Evolutionary conservation across 257 asterid genomes (phyloP).

Genomic region (Knoxia roxburghii): DNA sequence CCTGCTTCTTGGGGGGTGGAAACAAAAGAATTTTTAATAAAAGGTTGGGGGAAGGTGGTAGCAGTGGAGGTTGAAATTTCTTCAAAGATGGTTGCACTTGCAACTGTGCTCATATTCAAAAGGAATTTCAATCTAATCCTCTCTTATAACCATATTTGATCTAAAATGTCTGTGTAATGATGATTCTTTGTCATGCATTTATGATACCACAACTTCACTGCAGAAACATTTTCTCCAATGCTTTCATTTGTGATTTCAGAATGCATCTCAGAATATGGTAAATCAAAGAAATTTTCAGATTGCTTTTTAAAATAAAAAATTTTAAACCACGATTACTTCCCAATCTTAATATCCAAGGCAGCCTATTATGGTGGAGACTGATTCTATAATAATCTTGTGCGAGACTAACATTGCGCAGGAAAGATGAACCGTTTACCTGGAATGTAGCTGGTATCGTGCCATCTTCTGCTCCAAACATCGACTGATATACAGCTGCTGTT

Average conservation of each 20-base stretch:
- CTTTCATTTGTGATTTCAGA: too few species aligned
- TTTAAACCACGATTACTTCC: neutral
- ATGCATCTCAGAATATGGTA: neutral
- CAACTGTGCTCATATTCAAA: too few species aligned
- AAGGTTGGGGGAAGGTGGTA: neutral
- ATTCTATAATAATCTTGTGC: neutral
- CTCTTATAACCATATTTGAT: too few species aligned
- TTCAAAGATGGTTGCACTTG: neutral
- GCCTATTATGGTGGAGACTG: neutral
- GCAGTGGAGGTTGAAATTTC: neutral
- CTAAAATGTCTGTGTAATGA: too few species aligned
- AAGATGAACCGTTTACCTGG: constrained; percentile 45
- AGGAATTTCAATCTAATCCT: too few species aligned
- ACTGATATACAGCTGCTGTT: constrained; percentile 83
- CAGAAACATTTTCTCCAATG: neutral
- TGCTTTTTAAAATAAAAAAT: neutral
- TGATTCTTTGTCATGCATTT: too few species aligned
- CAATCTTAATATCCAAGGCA: neutral
- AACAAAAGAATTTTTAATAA: neutral
- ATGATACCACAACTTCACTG: neutral
- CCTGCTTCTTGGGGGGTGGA: too few species aligned
- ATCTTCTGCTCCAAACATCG: constrained; percentile 94
- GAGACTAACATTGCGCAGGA: neutral
- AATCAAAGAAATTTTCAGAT: neutral
- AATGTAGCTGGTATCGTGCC: constrained; percentile 93